phyloP scores from a whole-genome alignment of 768 basidiomycete species.

The Rhodotorula graminis region DNA sequence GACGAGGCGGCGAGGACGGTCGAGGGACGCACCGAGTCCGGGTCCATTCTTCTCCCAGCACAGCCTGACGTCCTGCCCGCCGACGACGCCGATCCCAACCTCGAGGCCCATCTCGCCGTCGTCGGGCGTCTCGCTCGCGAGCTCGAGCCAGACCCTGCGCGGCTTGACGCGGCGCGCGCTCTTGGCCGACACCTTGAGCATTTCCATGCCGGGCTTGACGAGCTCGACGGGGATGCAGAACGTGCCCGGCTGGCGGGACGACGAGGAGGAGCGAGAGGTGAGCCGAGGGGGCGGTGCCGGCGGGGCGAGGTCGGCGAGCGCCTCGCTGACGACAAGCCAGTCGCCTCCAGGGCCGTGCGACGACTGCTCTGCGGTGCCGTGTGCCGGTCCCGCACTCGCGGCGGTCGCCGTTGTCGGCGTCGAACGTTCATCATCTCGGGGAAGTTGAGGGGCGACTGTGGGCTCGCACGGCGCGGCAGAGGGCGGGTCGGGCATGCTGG shows the following conservation, averaged over 20 bases:
- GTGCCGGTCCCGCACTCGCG: too few relatives aligned
- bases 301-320: background rate
- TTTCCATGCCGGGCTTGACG: slow-evolving; percentile 31
- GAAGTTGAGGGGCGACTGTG: background rate
- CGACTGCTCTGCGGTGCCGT: background rate
- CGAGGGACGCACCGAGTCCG: slow-evolving; percentile 9
- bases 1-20: background rate
- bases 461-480: background rate
- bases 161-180: slow-evolving; percentile 33
- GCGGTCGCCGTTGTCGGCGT: background rate
- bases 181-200: slow-evolving; percentile 40
- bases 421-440: background rate
- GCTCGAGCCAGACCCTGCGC: slow-evolving; percentile 31
- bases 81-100: slow-evolving; percentile 19
- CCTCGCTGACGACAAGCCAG: slow-evolving; percentile 6
- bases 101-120: slow-evolving; percentile 19
- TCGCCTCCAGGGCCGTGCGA: background rate
- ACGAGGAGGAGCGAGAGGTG: background rate
- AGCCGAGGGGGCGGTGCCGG: slow-evolving; percentile 7
- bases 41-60: slow-evolving; percentile 39
- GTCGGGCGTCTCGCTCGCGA: slow-evolving; percentile 9
- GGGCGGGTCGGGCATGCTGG: background rate
- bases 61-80: slow-evolving; percentile 21
- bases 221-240: slow-evolving; percentile 28
- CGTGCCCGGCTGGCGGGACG: background rate